Base-by-base conservation (phyloP, 129 eudicot genomes). In the carrot (Daucus carota) region DNA sequence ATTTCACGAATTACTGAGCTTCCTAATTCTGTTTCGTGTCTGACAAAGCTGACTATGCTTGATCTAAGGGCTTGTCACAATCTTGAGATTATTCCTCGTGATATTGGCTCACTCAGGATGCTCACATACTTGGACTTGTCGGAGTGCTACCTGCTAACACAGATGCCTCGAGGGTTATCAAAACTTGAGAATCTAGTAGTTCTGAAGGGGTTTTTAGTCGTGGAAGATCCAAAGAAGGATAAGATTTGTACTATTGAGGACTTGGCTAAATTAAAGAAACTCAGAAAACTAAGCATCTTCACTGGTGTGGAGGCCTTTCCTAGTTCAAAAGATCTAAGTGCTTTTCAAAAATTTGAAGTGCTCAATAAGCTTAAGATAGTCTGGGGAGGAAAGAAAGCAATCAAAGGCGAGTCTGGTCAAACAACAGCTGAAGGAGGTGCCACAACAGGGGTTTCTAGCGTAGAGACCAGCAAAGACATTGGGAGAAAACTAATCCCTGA, bases 51-150 rank as follows among this genome's bases (percentile, higher is more conserved):
- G 73, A 52, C 48, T 3, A 71, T 88, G 69, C 84, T 88, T 29
- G 92, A 88, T 59, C 83, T 88, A 29, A 66, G 92, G 78, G 83
- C 87, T 7, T 88, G 92, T 73, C 86, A 85, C 63, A 83, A 81
- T 81, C 86, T 88, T 38, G 87, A 83, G 76, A 65, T 10, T 2
- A 77, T 88, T 15, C 89, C 89, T 18, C 38, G 62, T 18, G 84
- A 78, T n/a, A 88, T 88, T 48, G 87, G 90, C 40, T 47, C 12
- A 69, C 89, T 89, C 4, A 73, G 76, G 80, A 82, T 43, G 29
- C 80, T 89, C 77, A 86, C 87, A 3, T 88, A 84, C 80, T 80
- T 89, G 80, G 94, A 89, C 70, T 77, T 85, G 77, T 83, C 89
- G 9, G 89, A 85, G 62, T 88, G 92, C 73, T 88, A 88, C 84